phyloP scores from a whole-genome alignment of 306 rosid genomes.

The Casuarina cunninghamiana region DNA sequence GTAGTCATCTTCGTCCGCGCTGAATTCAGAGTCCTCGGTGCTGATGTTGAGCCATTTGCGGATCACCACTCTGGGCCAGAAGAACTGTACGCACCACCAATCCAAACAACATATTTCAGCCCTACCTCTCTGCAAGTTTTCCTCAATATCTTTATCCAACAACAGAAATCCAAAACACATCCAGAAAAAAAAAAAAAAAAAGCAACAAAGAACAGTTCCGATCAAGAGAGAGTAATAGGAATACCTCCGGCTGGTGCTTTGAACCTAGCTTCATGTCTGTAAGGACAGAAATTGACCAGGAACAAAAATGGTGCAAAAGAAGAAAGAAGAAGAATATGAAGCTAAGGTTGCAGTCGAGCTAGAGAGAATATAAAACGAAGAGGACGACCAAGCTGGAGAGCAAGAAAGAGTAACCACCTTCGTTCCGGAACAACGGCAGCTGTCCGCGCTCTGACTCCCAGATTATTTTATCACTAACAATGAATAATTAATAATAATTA shows the following conservation, averaged over 20 bases:
- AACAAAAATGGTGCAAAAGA: conserved; percentile 8
- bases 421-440: neutral
- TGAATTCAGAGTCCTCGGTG: conserved; percentile 54
- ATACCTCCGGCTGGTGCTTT: conserved; percentile 55
- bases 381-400: too few relatives aligned
- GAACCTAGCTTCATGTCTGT: conserved; percentile 53
- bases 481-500: too few relatives aligned
- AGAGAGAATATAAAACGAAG: conserved; percentile 8
- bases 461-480: neutral
- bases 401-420: too few relatives aligned
- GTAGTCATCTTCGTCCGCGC: conserved; percentile 68
- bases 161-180: conserved; percentile 20
- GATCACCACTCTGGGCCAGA: conserved; percentile 73
- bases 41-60: conserved; percentile 82
- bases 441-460: neutral
- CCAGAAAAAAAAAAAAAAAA: neutral
- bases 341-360: neutral
- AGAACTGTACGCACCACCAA: conserved; percentile 63
- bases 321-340: conserved; percentile 18
- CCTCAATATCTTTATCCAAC: conserved; percentile 49
- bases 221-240: neutral
- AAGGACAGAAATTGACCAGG: neutral
- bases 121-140: conserved; percentile 68
- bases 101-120: conserved; percentile 63
- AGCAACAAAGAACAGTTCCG: neutral